Evolutionary conservation across 192 early-diverging fungal species (phyloP).

Genomic region (Coemansia sp.): DNA sequence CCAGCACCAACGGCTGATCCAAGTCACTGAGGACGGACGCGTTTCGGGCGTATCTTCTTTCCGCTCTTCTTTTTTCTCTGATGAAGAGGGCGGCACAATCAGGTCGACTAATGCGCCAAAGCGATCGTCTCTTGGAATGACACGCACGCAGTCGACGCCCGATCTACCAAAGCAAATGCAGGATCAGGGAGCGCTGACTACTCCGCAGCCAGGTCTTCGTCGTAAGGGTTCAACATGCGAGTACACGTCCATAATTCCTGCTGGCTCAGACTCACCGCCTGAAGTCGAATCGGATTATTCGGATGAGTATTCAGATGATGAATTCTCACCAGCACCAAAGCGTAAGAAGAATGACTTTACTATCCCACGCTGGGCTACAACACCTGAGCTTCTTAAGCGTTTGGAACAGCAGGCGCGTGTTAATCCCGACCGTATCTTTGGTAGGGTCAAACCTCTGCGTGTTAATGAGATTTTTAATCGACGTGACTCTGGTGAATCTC

Average conservation of each 20-base stretch:
- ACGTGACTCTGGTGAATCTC: constrained; percentile 11
- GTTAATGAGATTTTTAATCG: constrained; percentile 54
- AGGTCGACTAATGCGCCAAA: neutral
- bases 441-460: constrained; percentile 41
- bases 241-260: constrained; percentile 46
- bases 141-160: constrained; percentile 32
- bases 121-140: constrained; percentile 11
- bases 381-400: constrained; percentile 47
- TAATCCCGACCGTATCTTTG: constrained; percentile 56
- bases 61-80: constrained; percentile 49
- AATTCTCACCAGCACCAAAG: constrained; percentile 45
- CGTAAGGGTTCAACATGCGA: constrained; percentile 21
- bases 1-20: constrained; percentile 18
- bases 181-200: constrained; percentile 3
- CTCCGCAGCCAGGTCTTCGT: constrained; percentile 2
- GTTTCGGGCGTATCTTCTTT: constrained; percentile 42
- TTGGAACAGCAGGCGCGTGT: constrained; percentile 37
- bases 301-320: constrained; percentile 53
- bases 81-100: constrained; percentile 27
- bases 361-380: constrained; percentile 53
- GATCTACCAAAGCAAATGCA: constrained; percentile 24
- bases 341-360: constrained; percentile 49
- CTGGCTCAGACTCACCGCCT: constrained; percentile 37
- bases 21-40: constrained; percentile 9
- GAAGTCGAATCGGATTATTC: constrained; percentile 54